Percentiles rank a stretch among this genome's conserved stretches.
phyloP scores from a whole-genome alignment of 352 stramenopile genomes.

The Phytophthora vignae region DNA sequence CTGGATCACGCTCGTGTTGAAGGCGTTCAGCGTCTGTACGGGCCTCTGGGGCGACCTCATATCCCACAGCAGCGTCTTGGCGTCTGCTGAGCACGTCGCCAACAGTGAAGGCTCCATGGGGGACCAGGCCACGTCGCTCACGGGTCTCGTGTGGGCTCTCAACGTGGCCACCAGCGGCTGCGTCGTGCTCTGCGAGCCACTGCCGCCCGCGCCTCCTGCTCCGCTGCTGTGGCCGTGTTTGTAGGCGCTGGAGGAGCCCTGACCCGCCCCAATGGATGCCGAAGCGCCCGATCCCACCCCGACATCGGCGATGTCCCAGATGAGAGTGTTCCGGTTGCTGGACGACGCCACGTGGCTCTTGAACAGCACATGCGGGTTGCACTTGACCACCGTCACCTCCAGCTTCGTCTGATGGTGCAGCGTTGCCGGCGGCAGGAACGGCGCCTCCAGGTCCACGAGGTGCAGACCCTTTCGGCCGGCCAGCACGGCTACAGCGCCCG shows the following conservation, averaged over 20 bases:
- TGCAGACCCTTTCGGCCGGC: conserved; percentile 76
- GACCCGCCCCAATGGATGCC: conserved; percentile 28
- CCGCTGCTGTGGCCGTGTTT: conserved; percentile 29
- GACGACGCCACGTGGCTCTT: conserved; percentile 77
- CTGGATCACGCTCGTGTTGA: conserved; percentile 73
- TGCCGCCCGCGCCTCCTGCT: conserved; percentile 5
- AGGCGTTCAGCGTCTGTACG: conserved; percentile 73
- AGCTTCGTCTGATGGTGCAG: conserved; percentile 86
- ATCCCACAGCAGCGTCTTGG: conserved; percentile 86
- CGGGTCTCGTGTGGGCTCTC: conserved; percentile 72
- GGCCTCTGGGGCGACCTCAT: conserved; percentile 73
- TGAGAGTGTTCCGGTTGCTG: conserved; percentile 83
- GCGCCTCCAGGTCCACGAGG: conserved; percentile 75
- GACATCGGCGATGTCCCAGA: conserved; percentile 69
- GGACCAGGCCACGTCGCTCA: conserved; percentile 84
- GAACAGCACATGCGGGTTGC: conserved; percentile 76
- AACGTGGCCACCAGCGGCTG: conserved; percentile 79
- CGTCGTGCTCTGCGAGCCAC: conserved; percentile 29
- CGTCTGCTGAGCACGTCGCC: conserved; percentile 81
- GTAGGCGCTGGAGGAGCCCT: conserved; percentile 27
- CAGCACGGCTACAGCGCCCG: conserved; percentile 68
- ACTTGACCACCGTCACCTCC: conserved; percentile 83
- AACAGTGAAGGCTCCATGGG: conserved; percentile 75
- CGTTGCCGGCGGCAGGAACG: conserved; percentile 60
- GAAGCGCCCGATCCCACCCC: conserved; percentile 21